phyloP scores from a whole-genome alignment of 2,329 filamentous ascomycete genomes.

The Bisporella sp. region DNA sequence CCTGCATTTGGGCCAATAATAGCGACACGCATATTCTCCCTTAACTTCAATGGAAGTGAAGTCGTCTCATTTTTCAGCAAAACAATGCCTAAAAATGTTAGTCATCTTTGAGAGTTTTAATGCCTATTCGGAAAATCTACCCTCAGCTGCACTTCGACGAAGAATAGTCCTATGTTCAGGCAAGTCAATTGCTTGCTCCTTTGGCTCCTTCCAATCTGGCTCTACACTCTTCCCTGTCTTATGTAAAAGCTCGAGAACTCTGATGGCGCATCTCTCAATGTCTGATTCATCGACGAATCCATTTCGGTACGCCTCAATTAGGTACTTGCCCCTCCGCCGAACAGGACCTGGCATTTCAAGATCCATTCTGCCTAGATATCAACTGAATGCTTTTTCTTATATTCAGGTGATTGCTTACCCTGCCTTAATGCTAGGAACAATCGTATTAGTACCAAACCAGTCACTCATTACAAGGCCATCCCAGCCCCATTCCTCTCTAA shows the following conservation, averaged over 20 bases:
- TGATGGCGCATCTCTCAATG: neutral
- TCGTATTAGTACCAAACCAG: conserved; percentile 7
- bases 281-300: neutral
- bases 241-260: neutral
- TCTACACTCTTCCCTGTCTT: neutral
- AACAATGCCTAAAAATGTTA: too few relatives aligned
- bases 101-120: conserved; percentile 31
- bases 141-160: neutral
- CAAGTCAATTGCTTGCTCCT: too few relatives aligned
- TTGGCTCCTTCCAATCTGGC: too few relatives aligned
- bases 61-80: too few relatives aligned
- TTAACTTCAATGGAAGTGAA: too few relatives aligned
- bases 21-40: too few relatives aligned
- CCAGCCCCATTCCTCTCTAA: neutral
- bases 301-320: neutral
- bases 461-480: neutral
- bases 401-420: conserved; percentile 4
- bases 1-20: too few relatives aligned
- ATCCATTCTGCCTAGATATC: conserved; percentile 10
- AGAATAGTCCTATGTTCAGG: neutral
- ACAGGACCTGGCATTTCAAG: conserved; percentile 32
- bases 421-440: conserved; percentile 14
- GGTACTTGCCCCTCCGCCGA: conserved; percentile 8
- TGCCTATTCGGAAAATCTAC: conserved; percentile 15
- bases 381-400: too few relatives aligned